Conservation (phyloP, 345 rosid genomes). For the Abelmoschus esculentus region DNA sequence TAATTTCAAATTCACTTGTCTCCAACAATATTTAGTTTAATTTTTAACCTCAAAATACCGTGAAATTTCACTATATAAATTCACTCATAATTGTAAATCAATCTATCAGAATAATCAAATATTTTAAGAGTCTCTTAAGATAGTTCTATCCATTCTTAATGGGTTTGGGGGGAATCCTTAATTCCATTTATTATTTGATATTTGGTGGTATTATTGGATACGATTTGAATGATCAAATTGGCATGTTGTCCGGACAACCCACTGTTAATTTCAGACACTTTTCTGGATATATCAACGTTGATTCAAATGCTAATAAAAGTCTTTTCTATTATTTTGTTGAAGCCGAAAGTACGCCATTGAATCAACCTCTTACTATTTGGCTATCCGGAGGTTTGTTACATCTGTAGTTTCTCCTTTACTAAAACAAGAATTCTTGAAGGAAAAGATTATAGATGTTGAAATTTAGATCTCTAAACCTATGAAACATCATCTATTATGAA, state of each 20-base stretch:
- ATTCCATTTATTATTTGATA: too few species aligned
- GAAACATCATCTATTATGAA: neutral
- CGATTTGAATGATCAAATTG: neutral
- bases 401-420: neutral
- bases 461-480: neutral
- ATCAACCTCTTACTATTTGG: conserved; percentile 3
- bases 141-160: too few species aligned
- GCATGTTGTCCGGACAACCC: neutral
- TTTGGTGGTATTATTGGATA: too few species aligned
- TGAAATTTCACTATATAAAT: too few species aligned
- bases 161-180: too few species aligned
- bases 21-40: too few species aligned
- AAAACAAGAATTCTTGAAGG: neutral
- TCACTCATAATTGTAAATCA: too few species aligned
- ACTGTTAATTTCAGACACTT: neutral
- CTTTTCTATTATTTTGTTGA: conserved; percentile 9
- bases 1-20: too few species aligned
- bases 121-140: too few species aligned
- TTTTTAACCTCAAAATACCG: too few species aligned
- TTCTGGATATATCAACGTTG: neutral
- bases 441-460: neutral
- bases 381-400: neutral
- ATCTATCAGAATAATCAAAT: too few species aligned
- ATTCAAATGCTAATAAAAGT: neutral
- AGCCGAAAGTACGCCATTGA: neutral